Evolutionary conservation across 805 yeast species (phyloP).

Genomic region (Allodekkera sacchari): DNA sequence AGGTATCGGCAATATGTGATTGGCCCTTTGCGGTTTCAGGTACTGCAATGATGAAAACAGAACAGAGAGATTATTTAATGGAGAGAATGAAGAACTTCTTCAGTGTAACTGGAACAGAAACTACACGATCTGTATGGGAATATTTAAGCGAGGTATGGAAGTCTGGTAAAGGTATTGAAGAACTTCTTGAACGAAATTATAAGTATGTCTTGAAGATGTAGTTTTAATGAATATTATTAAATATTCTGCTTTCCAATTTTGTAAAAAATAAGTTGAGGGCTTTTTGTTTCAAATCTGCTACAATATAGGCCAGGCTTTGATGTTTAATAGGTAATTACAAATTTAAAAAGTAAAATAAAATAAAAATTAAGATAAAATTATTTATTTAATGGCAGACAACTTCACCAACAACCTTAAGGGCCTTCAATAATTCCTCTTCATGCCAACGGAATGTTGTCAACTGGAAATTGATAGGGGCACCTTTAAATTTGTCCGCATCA

Average conservation of each 20-base stretch:
- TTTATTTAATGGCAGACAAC: slow-evolving; percentile 18
- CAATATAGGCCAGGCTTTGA: too few relatives aligned
- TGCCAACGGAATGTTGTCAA: slow-evolving; percentile 41
- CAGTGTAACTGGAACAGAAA: slow-evolving; percentile 7
- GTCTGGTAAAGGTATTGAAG: slow-evolving; percentile 3
- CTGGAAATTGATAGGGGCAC: slow-evolving; percentile 44
- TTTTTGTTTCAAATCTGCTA: too few relatives aligned
- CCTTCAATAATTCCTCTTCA: slow-evolving; percentile 41
- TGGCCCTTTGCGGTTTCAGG: slow-evolving; percentile 16
- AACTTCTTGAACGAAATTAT: slow-evolving; percentile 2
- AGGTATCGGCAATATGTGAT: slow-evolving; percentile 7
- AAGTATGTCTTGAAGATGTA: too few relatives aligned
- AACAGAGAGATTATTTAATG: slow-evolving; percentile 10
- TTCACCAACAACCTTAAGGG: slow-evolving; percentile 31
- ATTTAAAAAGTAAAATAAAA: too few relatives aligned
- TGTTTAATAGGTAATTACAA: too few relatives aligned
- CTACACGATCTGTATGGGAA: slow-evolving; percentile 6
- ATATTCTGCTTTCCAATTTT: too few relatives aligned
- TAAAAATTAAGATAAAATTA: too few relatives aligned
- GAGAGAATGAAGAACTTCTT: slow-evolving; percentile 8
- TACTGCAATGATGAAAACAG: slow-evolving; percentile 5
- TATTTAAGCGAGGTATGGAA: slow-evolving; percentile 13
- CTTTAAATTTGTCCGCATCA: slow-evolving; percentile 29
- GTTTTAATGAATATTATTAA: too few relatives aligned
- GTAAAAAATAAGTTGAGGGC: too few relatives aligned